Evolutionary conservation across 306 rosid species (phyloP).

Genomic region (Vigna reflexopilosa): DNA sequence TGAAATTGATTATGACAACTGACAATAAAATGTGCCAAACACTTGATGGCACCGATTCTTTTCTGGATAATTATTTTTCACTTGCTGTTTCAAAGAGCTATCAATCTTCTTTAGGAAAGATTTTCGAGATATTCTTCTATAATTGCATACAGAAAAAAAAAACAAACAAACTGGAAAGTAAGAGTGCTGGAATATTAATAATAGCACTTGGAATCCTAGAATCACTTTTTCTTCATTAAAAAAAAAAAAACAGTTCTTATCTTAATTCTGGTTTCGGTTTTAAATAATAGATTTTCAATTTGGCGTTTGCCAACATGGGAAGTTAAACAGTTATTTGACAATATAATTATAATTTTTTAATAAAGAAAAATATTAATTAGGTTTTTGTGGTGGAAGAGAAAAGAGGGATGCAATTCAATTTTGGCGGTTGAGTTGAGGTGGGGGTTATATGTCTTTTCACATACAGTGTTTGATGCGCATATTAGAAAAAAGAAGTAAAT

Average conservation of each 20-base stretch:
- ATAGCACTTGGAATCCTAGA: not conserved
- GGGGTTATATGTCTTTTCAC: slow-evolving; percentile 5
- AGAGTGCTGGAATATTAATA: not conserved
- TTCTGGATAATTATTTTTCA: slow-evolving; percentile 1
- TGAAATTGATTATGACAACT: slow-evolving; percentile 14
- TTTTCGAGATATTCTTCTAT: slow-evolving; percentile 18
- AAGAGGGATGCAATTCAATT: not conserved
- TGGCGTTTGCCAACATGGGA: no score
- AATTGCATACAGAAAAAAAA: slow-evolving; percentile 22
- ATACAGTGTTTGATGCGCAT: not conserved
- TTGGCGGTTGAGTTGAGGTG: slow-evolving; percentile 42
- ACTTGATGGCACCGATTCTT: slow-evolving; percentile 33
- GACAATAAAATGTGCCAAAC: not conserved
- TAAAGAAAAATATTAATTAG: no score
- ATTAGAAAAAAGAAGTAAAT: not conserved
- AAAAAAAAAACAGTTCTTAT: not conserved
- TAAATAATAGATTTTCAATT: no score
- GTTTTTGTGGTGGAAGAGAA: no score
- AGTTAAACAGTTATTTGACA: no score
- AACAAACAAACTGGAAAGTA: not conserved
- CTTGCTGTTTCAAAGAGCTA: not conserved
- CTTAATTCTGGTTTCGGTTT: no score
- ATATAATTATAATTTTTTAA: no score
- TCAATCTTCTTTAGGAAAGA: not conserved
- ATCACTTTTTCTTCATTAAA: not conserved